Evolutionary conservation across 495 filamentous ascomycete species (phyloP), one percentile per base, ranked within the genome.

Genomic region (Usnea hakonensis): DNA sequence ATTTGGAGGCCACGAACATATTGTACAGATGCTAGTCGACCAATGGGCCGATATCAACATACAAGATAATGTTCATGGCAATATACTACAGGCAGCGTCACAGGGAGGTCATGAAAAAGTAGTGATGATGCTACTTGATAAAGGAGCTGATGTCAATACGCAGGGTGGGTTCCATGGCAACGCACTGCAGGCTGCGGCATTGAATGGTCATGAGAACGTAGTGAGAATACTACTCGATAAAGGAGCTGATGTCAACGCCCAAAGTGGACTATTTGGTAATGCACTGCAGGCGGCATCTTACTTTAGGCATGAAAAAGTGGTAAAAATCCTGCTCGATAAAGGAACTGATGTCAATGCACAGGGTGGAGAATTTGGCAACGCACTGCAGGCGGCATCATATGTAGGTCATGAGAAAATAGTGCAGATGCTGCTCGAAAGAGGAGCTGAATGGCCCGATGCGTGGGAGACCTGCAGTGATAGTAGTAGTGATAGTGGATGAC

Each of bases 221-320:
- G 28, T 59, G 14, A 7, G 37, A 13, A 32, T 64, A 6, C 66
- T 74, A 10, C 52, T 74, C 10, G 65, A 65, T 2, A 58, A 66
- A 19, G 65, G 63, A 26, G 70, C 68, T 19, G 67, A 72, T 26
- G 60, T 70, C 13, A 71, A 71, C 41, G 30, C 55, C 38, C 13
- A 61, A 26, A 28, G 63, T 46, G 60, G 64, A 16, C 9, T 8
- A 19, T 67, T 26, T 44, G 40, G 57, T 19, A 70, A 58, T 21
- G 48, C 68, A 32, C 48, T 71, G 9, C 53, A 63, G 48, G 62
- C 62, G 6, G 64, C 67, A 21, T 66, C 48, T 38, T 65, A 2
- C 30, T 1, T 32, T n/a, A 54, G 67, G 10, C 16, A 64, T n/a
- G 14, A 23, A 3, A 19, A 61, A 13, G 33, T 71, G 23, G 60